These are phyloP conservation scores for Conidiobolus incongruus DNA, from an alignment of 371 early-diverging fungal species.

Conservation along the genomic window DNA sequence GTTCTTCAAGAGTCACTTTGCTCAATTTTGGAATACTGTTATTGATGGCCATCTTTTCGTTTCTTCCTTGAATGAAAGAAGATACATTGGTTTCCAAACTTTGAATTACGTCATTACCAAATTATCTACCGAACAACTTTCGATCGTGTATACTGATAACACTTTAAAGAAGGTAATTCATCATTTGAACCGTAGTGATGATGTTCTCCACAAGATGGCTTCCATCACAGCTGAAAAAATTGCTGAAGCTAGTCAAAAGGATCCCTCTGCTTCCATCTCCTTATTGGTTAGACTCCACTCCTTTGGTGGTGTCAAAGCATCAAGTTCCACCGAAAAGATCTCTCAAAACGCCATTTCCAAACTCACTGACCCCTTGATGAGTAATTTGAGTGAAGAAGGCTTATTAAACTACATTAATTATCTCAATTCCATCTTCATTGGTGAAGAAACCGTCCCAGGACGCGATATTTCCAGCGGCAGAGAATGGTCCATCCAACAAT, in stretches of 20 bases:
- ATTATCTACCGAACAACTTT: conserved; percentile 32
- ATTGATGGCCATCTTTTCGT: conserved; percentile 61
- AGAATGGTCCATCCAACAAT: too few species aligned
- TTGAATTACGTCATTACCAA: conserved; percentile 41
- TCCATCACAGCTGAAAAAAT: conserved; percentile 8
- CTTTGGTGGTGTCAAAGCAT: not conserved
- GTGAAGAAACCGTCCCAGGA: too few species aligned
- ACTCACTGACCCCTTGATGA: not conserved
- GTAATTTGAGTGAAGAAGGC: not conserved
- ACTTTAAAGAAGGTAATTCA: conserved; percentile 65
- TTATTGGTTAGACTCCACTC: conserved; percentile 2
- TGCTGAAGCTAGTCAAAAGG: conserved; percentile 14
- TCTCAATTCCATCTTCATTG: too few species aligned
- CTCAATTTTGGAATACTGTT: conserved; percentile 53
- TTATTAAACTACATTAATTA: too few species aligned
- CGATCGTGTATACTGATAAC: conserved; percentile 54
- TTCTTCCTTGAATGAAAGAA: conserved; percentile 53
- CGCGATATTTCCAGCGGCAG: too few species aligned
- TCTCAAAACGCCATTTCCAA: not conserved
- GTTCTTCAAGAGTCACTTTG: conserved; percentile 16
- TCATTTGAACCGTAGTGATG: conserved; percentile 18
- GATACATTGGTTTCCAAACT: conserved; percentile 69
- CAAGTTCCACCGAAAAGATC: too few species aligned
- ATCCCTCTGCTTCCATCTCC: conserved; percentile 9
- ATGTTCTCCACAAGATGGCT: not conserved